phyloP scores from a whole-genome alignment of 768 basidiomycete genomes.

The Tricholoma hemisulphureum region DNA sequence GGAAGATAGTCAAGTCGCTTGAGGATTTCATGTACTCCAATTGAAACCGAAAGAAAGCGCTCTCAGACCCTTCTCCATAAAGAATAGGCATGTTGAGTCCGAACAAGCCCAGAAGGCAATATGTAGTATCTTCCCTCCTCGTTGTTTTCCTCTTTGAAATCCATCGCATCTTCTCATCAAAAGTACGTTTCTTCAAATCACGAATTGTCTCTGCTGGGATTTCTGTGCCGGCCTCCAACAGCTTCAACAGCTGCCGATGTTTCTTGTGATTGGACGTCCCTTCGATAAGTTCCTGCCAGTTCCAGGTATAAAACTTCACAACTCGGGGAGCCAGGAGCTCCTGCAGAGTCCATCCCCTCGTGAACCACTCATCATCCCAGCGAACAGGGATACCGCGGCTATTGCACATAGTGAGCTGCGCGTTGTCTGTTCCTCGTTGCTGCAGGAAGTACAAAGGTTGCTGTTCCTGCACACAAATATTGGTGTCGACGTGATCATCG shows the following conservation, averaged over 20 bases:
- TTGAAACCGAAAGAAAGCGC: not conserved
- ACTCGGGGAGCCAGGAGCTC: not conserved
- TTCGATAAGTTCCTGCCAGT: not conserved
- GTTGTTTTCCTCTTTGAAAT: not conserved
- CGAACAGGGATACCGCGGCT: not conserved
- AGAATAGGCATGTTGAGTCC: not conserved
- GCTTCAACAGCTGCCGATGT: not conserved
- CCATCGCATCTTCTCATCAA: not conserved
- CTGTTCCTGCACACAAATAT: not conserved
- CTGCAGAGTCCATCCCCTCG: not conserved
- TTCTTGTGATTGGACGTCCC: not conserved
- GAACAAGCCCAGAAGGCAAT: not conserved
- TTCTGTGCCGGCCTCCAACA: not conserved
- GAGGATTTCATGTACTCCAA: not conserved
- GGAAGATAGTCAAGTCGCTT: not conserved
- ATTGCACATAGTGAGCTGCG: not conserved
- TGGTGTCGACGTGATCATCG: not conserved
- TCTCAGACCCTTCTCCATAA: not conserved
- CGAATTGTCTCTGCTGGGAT: not conserved
- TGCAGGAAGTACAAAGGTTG: not conserved
- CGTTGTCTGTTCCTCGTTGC: not conserved
- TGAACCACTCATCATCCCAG: not conserved
- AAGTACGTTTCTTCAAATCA: not conserved
- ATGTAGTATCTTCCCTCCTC: not conserved
- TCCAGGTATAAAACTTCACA: not conserved